phyloP scores from a whole-genome alignment of 2,329 filamentous ascomycete genomes.

The Hysterium pulicare region DNA sequence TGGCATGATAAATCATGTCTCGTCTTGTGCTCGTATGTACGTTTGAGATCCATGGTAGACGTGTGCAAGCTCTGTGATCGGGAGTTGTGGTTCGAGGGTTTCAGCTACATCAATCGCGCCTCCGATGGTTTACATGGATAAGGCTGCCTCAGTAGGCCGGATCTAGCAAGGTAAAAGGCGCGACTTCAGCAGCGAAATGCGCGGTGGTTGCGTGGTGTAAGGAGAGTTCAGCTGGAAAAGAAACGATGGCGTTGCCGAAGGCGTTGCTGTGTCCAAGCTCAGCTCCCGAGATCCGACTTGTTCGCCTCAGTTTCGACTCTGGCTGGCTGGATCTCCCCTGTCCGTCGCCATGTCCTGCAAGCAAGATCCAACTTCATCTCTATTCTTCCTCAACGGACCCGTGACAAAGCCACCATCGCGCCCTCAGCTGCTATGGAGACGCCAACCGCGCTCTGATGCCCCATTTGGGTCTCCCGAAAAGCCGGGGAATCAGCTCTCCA shows the following conservation, averaged over 20 bases:
- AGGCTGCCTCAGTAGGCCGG: constrained; percentile 27
- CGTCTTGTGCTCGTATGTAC: constrained; percentile 14
- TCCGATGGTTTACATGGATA: constrained; percentile 27
- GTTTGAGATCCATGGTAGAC: constrained; percentile 12
- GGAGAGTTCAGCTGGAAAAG: constrained; percentile 29
- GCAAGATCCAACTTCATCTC: background rate
- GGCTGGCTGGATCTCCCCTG: background rate
- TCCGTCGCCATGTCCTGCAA: constrained; percentile 1
- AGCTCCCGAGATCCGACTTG: constrained; percentile 17
- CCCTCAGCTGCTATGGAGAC: constrained; percentile 12
- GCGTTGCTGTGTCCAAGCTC: constrained; percentile 20
- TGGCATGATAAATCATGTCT: constrained; percentile 17
- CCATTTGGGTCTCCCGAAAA: no score
- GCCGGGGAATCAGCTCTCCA: no score
- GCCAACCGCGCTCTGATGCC: constrained; percentile 15
- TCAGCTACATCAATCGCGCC: constrained; percentile 34
- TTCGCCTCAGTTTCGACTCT: background rate
- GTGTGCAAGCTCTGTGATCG: constrained; percentile 25
- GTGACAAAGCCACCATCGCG: background rate
- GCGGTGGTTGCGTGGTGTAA: constrained; percentile 18
- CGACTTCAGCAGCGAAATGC: constrained; percentile 14
- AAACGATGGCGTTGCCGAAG: constrained; percentile 29
- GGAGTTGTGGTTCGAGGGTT: constrained; percentile 23
- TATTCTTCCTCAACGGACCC: background rate
- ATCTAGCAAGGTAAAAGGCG: constrained; percentile 12